These are phyloP conservation scores for Fusarium sp. DNA, from an alignment of 2,329 filamentous ascomycete genomes.

Conservation along the genomic window DNA sequence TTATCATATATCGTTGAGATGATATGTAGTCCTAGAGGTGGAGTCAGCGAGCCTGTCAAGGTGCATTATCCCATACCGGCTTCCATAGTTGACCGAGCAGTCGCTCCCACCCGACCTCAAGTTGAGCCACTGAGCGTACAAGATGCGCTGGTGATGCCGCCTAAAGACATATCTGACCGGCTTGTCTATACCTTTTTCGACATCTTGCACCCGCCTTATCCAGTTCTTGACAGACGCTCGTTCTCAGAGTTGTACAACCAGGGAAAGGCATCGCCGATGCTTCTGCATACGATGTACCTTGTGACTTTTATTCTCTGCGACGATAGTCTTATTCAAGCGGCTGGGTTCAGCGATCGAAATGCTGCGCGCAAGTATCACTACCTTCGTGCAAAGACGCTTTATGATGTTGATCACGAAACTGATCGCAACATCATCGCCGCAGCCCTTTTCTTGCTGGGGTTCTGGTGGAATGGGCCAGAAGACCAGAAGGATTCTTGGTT, in stretches of 20 bases:
- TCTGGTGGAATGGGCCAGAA: constrained; percentile 42
- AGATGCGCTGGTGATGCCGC: constrained; percentile 25
- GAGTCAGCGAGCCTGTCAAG: constrained; percentile 39
- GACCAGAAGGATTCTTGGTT: constrained; percentile 46
- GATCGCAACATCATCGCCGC: constrained; percentile 19
- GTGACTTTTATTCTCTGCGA: constrained; percentile 24
- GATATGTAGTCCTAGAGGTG: constrained; percentile 32
- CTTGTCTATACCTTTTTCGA: constrained; percentile 26
- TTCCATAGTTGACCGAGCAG: constrained; percentile 31
- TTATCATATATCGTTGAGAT: constrained; percentile 43
- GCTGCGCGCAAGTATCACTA: constrained; percentile 38
- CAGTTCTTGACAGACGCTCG: constrained; percentile 6
- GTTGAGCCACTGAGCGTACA: constrained; percentile 15
- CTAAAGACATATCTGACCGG: constrained; percentile 25
- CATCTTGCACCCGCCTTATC: constrained; percentile 31
- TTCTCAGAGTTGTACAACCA: constrained; percentile 18
- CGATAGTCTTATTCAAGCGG: constrained; percentile 21
- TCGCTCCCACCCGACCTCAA: constrained; percentile 8
- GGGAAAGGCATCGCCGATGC: constrained; percentile 2
- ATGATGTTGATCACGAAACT: constrained; percentile 38
- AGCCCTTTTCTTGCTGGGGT: constrained; percentile 28
- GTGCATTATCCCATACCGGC: constrained; percentile 43
- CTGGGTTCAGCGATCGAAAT: constrained; percentile 28
- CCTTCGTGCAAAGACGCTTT: constrained; percentile 33
- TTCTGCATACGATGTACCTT: constrained; percentile 34